A percentile compares a stretch with the other conserved stretches of the same genome.
Conservation (phyloP, 495 filamentous ascomycete genomes). For the Aspergillus egyptiacus region DNA sequence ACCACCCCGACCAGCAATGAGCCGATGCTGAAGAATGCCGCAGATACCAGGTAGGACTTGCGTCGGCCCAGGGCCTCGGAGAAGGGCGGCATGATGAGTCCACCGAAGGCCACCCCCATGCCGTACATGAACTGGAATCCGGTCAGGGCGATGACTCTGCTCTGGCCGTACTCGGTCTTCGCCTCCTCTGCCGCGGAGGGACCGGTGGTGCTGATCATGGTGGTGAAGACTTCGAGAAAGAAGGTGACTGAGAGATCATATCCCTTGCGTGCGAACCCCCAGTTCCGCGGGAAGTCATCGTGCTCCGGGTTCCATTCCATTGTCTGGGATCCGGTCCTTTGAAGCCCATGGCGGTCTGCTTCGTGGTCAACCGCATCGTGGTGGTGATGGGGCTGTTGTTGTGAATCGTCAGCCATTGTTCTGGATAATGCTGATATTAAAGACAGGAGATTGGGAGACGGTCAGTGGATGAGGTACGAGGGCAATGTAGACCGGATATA, state of each 20-base stretch:
- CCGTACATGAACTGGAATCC: constrained; percentile 28
- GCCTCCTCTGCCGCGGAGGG: background rate
- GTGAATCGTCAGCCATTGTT: background rate
- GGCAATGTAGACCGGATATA: too few species aligned
- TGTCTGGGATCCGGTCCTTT: background rate
- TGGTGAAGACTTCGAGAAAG: background rate
- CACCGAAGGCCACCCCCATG: constrained; percentile 43
- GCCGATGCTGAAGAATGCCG: constrained; percentile 31
- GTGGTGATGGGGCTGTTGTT: background rate
- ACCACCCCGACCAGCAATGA: constrained; percentile 36
- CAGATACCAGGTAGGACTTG: constrained; percentile 38
- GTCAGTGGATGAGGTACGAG: too few species aligned
- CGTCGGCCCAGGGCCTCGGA: constrained; percentile 46
- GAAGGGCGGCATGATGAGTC: constrained; percentile 44
- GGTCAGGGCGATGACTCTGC: background rate
- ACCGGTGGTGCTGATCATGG: background rate
- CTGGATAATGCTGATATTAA: too few species aligned
- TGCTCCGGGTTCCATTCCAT: background rate
- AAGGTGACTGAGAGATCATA: background rate
- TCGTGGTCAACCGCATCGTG: background rate
- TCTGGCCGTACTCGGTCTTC: background rate
- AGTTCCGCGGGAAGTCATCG: background rate
- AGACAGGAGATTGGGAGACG: too few species aligned
- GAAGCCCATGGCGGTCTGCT: background rate
- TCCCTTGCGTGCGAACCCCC: background rate